Conservation (phyloP, 768 basidiomycete genomes). For the Polyporus arcularius region DNA sequence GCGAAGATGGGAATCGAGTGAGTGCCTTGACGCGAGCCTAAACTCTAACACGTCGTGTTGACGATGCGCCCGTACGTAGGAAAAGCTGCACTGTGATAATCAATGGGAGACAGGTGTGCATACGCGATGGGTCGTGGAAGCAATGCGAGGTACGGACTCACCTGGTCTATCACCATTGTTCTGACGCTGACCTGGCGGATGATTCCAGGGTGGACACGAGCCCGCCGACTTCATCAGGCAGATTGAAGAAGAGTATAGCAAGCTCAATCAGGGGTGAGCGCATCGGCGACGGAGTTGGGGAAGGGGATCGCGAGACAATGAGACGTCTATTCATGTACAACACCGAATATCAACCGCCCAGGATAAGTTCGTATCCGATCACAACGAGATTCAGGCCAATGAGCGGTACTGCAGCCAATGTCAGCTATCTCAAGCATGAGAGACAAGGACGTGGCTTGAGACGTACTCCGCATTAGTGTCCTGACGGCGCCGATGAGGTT, state of each 20-base stretch:
- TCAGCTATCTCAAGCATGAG: background rate
- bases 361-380: slow-evolving; percentile 81
- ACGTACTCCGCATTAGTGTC: slow-evolving; percentile 96
- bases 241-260: slow-evolving; percentile 73
- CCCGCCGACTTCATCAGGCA: slow-evolving; percentile 73
- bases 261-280: slow-evolving; percentile 47
- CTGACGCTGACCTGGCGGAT: slow-evolving; percentile 1
- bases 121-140: slow-evolving; percentile 79
- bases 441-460: background rate
- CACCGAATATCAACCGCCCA: slow-evolving; percentile 44
- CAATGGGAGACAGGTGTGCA: slow-evolving; percentile 63
- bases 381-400: slow-evolving; percentile 86
- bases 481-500: slow-evolving; percentile 94
- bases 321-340: slow-evolving; percentile 23
- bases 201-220: slow-evolving; percentile 67
- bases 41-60: background rate
- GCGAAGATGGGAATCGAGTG: slow-evolving; percentile 58
- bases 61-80: slow-evolving; percentile 35
- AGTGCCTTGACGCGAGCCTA: slow-evolving; percentile 17
- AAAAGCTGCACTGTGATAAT: slow-evolving; percentile 91
- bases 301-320: slow-evolving; percentile 3
- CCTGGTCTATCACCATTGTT: background rate
- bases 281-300: background rate
- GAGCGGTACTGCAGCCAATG: slow-evolving; percentile 75
- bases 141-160: slow-evolving; percentile 64